These are phyloP conservation scores for Coemansia sp. DNA, from an alignment of 192 early-diverging fungal genomes.

Conservation along the genomic window DNA sequence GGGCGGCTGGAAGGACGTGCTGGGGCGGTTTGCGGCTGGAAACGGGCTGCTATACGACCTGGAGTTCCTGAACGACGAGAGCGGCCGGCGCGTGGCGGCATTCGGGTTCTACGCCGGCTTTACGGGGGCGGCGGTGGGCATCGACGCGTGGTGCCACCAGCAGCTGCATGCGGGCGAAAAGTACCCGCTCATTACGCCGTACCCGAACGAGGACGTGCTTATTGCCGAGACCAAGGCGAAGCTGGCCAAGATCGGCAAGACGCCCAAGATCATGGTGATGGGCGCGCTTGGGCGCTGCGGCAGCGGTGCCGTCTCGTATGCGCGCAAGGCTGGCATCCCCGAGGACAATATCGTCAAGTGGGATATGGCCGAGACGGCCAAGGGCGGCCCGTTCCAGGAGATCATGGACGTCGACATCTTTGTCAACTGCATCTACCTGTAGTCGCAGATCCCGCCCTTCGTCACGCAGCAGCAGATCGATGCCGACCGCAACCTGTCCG, in stretches of 20 bases:
- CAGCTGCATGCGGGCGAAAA: constrained; percentile 55
- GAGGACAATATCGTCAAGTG: constrained; percentile 87
- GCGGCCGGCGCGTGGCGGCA: constrained; percentile 88
- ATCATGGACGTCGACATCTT: constrained; percentile 90
- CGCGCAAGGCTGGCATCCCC: constrained; percentile 77
- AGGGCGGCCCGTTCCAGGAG: constrained; percentile 89
- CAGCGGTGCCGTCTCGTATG: constrained; percentile 81
- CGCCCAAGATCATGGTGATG: constrained; percentile 94
- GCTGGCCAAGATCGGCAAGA: constrained; percentile 59
- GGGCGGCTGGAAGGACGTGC: constrained; percentile 88
- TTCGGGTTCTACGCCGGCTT: constrained; percentile 98
- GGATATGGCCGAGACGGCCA: constrained; percentile 93
- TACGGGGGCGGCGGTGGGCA: constrained; percentile 87
- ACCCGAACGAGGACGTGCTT: constrained; percentile 78
- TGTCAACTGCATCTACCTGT: constrained; percentile 99
- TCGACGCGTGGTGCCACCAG: constrained; percentile 91
- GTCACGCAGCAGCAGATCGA: constrained; percentile 80
- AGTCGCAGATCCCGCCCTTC: constrained; percentile 90
- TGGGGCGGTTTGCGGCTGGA: constrained; percentile 80
- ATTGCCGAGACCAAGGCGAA: constrained; percentile 67
- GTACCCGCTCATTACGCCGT: constrained; percentile 79
- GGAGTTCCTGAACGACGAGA: constrained; percentile 87
- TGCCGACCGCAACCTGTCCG: constrained; percentile 66
- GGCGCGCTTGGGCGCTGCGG: constrained; percentile 96
- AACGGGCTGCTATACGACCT: constrained; percentile 88